Percentiles rank a stretch among this genome's conserved stretches.
phyloP scores from a whole-genome alignment of 2,329 filamentous ascomycete genomes.

The Ophiostoma himal-ulmi region DNA sequence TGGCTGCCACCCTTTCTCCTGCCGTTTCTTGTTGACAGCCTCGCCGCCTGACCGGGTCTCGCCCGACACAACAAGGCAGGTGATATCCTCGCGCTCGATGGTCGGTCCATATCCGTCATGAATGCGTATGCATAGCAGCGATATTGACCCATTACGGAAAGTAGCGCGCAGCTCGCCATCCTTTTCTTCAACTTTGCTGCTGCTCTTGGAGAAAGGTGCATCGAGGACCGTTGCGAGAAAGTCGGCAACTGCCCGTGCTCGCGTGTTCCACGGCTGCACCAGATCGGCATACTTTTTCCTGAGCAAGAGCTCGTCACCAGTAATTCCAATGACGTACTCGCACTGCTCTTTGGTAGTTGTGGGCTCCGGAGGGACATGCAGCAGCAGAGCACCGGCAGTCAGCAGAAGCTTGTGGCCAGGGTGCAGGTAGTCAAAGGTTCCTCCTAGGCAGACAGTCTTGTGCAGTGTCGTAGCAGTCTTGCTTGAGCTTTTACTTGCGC shows the following conservation, averaged over 20 bases:
- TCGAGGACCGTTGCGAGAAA: slow-evolving; percentile 65
- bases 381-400: slow-evolving; percentile 73
- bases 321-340: slow-evolving; percentile 75
- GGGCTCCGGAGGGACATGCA: slow-evolving; percentile 30
- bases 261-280: slow-evolving; percentile 72
- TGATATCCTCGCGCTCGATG: slow-evolving; percentile 71
- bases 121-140: slow-evolving; percentile 75
- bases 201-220: slow-evolving; percentile 39
- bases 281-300: slow-evolving; percentile 84
- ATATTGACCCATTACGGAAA: slow-evolving; percentile 55
- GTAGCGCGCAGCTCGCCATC: slow-evolving; percentile 47
- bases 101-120: slow-evolving; percentile 87
- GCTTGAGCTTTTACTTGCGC: neutral
- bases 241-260: slow-evolving; percentile 61
- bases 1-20: slow-evolving; percentile 65
- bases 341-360: slow-evolving; percentile 32
- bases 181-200: slow-evolving; percentile 29
- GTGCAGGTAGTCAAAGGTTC: slow-evolving; percentile 95
- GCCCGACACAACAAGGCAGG: slow-evolving; percentile 76
- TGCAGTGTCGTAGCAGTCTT: slow-evolving; percentile 36
- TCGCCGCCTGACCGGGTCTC: slow-evolving; percentile 81
- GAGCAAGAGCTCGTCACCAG: slow-evolving; percentile 75
- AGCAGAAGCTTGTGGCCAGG: slow-evolving; percentile 93
- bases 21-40: slow-evolving; percentile 78
- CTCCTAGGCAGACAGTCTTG: slow-evolving; percentile 70